Evolutionary conservation across 495 filamentous ascomycete species (phyloP), one percentile per base, ranked within the genome.

Genomic region (Annulohypoxylon bovei): DNA sequence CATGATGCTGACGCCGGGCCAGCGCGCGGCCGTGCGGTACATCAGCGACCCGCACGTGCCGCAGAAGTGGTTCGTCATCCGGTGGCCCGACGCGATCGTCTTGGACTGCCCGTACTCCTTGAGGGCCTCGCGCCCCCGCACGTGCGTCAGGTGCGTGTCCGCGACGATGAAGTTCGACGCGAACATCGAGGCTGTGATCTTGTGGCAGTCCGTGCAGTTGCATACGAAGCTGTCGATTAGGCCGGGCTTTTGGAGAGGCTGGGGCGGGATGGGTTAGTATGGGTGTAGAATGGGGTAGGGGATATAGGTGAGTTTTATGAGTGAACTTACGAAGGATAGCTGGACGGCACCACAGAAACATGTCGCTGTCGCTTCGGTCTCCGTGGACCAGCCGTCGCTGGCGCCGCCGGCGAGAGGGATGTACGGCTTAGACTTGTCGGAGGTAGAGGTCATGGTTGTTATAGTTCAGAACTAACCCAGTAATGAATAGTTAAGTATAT

Each of bases 101-200:
- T 73, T 62, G 5, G 68, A 67, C 67, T 86, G 79, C 16, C 67
- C 62, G 55, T 67, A 88, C 6, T 71, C 61, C 28, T 64, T 82
- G 1, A 88, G 78, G 32, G 80, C 78, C 11, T 82, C 79, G 1
- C 75, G 72, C 20, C 87, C 86, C 25, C 85, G 81, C 3, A 83
- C 20, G 74, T 87, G 82, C 60, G 59, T 74, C 8, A 88, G 62
- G 53, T 82, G 46, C 11, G 75, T 52, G 74, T 84, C 76, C 30
- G 50, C 62, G 56, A 86, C 75, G 40, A 78, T 82, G 76, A 88
- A 86, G 72, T 87, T 87, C 52, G 83, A 81, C 9, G 86, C 83
- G 80, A 86, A 87, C 82, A 87, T 86, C 6, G 86, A 87, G 8
- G 86, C 85, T 8, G 85, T 88, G 70, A 88, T 80, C 70, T 89